Conservation (phyloP, 75 land plant genomes). For the Isoetes taiwanensis region DNA sequence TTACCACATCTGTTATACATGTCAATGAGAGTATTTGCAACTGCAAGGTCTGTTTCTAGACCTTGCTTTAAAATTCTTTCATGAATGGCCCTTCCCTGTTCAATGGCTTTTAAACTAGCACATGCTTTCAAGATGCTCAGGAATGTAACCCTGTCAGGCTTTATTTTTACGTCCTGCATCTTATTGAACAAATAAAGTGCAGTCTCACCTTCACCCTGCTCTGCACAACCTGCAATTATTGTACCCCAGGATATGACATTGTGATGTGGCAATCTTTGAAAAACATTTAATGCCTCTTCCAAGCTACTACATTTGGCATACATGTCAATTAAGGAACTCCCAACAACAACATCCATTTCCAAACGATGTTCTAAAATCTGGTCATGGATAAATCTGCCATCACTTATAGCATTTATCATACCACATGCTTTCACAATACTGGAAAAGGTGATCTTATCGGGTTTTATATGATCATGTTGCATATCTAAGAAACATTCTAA, state of each 20-base stretch:
- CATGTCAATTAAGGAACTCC: slow-evolving; percentile 8
- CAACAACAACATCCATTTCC: slow-evolving; percentile 1
- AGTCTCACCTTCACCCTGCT: not conserved
- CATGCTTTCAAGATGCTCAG: too few species aligned
- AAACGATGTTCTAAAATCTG: too few species aligned
- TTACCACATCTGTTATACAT: slow-evolving; percentile 11
- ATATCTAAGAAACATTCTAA: not conserved
- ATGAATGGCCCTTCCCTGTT: too few species aligned
- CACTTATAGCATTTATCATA: too few species aligned
- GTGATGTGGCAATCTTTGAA: not conserved
- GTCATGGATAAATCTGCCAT: too few species aligned
- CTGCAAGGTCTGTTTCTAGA: not conserved
- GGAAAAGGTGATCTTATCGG: too few species aligned
- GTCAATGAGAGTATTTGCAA: slow-evolving; percentile 5
- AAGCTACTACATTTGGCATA: slow-evolving; percentile 8
- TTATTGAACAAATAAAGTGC: not conserved
- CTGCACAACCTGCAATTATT: not conserved
- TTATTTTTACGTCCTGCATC: not conserved
- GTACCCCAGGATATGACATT: slow-evolving; percentile 1
- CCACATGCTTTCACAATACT: too few species aligned
- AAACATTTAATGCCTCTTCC: slow-evolving; percentile 1
- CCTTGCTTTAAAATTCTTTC: too few species aligned
- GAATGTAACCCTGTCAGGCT: too few species aligned
- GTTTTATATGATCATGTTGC: not conserved
- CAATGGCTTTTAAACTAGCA: too few species aligned